Base-by-base conservation (phyloP, 2,329 filamentous ascomycete species). In the Metarhizium anisopliae region DNA sequence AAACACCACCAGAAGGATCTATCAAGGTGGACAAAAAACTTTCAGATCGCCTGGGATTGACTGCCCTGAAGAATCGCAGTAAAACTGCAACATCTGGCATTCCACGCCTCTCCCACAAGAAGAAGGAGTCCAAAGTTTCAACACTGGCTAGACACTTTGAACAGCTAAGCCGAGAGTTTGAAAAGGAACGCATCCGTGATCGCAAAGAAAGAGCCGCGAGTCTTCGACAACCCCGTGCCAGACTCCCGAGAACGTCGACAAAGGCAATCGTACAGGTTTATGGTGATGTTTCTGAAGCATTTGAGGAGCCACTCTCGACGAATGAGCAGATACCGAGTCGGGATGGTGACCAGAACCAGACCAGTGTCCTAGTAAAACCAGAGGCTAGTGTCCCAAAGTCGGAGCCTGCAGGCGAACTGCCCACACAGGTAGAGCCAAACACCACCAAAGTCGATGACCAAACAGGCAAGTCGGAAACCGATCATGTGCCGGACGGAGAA, bases 191-290 rank as follows among this genome's bases (percentile, higher is more conserved):
- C 49, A 82, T 95, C 62, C 86, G 89, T 51, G 93, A 97, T 68
- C 84, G 89, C 61, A 87, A 86, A 64, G 87, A 91, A 68, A 79
- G 90, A 57, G 89, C 90, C 30, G 88, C 89, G 50, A 90, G 86
- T 65, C 85, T 87, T 66, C 76, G 79, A 47, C 78, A 82, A 68
- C 89, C 90, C 14, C 83, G 92, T 59, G 90, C 90, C 1, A 93
- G 93, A 67, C 72, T 84, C 25, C 93, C 94, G 20, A 83, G 94
- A 60, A 90, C 91, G 45, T 92, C 90, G 18, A 95, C 93, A n/a
- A 94, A 92, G 64, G 92, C 94, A 6, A 93, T 95, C 58, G 92
- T 99, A 16, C 90, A 97, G 69, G 91, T 99, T 8, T 99, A 97
- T 68, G 88, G 89, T 62, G 90, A 96, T 68, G 90, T 96, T 4